A percentile compares a stretch with the other conserved stretches of the same genome.
Conservation (phyloP, 1,284 basidiomycete species). For the Trametes versicolor region DNA sequence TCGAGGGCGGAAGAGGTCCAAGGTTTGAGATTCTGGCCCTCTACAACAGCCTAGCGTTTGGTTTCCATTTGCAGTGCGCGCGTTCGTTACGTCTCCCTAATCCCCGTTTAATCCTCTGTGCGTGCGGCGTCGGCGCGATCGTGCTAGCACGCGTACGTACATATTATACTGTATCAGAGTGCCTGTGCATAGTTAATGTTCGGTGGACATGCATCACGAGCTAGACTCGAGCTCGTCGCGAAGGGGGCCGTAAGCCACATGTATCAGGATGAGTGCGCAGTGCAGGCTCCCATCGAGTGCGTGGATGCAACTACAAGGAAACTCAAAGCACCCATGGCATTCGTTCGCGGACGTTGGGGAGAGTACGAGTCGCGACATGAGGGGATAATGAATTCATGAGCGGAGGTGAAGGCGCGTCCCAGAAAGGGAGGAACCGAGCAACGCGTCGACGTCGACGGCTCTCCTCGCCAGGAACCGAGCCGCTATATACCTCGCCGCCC, state of each 20-base stretch:
- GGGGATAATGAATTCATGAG: background rate
- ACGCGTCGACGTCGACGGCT: background rate
- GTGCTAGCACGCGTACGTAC: background rate
- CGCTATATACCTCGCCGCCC: background rate
- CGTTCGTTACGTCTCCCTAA: background rate
- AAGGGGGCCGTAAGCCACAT: too few relatives aligned
- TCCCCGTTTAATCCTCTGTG: background rate
- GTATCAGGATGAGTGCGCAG: too few relatives aligned
- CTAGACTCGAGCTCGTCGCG: too few relatives aligned
- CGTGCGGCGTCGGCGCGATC: background rate
- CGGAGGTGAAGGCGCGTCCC: background rate
- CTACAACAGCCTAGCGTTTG: background rate
- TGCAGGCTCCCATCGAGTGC: too few relatives aligned
- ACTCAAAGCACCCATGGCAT: background rate
- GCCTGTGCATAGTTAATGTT: background rate
- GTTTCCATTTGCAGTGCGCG: background rate
- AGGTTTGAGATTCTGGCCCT: constrained; percentile 6
- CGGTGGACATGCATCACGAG: too few relatives aligned
- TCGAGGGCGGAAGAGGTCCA: constrained; percentile 19
- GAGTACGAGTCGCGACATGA: too few relatives aligned
- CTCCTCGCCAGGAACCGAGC: background rate
- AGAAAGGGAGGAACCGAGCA: constrained; percentile 8
- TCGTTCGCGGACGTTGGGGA: background rate
- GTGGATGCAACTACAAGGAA: too few relatives aligned
- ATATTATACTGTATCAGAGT: background rate